Percentiles rank a stretch among this genome's conserved stretches.
These are phyloP conservation scores for Yamadazyma kitorensis DNA, from an alignment of 805 yeast species.

Conservation along the genomic window DNA sequence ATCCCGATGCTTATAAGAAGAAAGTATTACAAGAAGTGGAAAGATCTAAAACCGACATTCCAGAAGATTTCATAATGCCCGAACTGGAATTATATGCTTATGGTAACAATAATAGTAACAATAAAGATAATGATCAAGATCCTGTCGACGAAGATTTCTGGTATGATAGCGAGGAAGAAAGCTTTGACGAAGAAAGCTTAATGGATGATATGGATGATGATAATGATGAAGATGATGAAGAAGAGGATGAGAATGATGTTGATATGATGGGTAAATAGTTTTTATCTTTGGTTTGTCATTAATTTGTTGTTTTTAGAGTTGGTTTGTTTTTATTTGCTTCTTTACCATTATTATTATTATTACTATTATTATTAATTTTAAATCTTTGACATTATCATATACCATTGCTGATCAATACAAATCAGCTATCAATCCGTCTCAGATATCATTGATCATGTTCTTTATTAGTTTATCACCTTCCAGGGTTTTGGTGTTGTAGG, in stretches of 20 bases:
- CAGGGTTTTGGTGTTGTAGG: no score
- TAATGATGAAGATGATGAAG: conserved; percentile 59
- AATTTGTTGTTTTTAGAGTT: no score
- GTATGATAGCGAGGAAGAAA: conserved; percentile 60
- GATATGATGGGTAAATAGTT: conserved; percentile 10
- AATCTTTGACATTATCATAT: no score
- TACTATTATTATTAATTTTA: no score
- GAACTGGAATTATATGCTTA: conserved; percentile 51
- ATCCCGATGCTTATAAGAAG: conserved; percentile 70
- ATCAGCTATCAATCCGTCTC: no score
- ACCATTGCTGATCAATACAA: no score
- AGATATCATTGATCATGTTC: neutral
- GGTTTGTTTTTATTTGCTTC: no score
- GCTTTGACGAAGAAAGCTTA: conserved; percentile 46
- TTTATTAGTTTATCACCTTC: neutral
- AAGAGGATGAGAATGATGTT: conserved; percentile 47
- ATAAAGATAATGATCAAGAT: conserved; percentile 47
- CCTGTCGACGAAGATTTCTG: conserved; percentile 79
- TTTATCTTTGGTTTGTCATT: neutral
- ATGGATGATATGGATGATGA: conserved; percentile 47
- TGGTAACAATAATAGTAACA: conserved; percentile 28
- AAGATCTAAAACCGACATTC: conserved; percentile 80
- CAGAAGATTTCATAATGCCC: conserved; percentile 83
- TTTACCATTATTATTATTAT: no score
- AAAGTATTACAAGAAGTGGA: conserved; percentile 80